Conservation (phyloP, 257 asterid genomes). For the Jacaranda copaia region DNA sequence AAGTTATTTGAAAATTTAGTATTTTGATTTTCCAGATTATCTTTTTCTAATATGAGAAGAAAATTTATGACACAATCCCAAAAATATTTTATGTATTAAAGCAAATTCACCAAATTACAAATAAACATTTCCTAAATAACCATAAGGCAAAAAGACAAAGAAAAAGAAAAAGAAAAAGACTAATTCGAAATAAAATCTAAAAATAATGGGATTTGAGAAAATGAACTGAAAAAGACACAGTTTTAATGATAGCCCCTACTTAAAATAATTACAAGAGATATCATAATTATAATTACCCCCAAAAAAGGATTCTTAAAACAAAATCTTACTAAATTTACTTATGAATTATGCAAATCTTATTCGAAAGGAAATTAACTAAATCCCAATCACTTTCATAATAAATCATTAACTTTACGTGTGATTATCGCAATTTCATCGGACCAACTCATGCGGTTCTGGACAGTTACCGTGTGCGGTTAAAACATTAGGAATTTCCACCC, state of each 20-base stretch:
- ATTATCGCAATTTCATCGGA: slow-evolving; percentile 24
- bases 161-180: neutral
- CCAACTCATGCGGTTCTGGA: slow-evolving; percentile 33
- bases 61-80: neutral
- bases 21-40: neutral
- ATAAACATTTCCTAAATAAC: neutral
- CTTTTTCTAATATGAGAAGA: neutral
- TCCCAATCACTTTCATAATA: too few relatives aligned
- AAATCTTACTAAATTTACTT: neutral
- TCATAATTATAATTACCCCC: neutral
- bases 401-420: slow-evolving; percentile 15
- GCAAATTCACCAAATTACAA: neutral
- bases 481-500: slow-evolving; percentile 36
- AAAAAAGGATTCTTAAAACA: neutral
- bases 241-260: too few relatives aligned
- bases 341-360: neutral
- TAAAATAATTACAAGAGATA: too few relatives aligned
- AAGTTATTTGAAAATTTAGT: neutral
- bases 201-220: neutral
- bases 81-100: neutral
- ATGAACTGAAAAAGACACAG: neutral
- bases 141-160: neutral
- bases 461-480: slow-evolving; percentile 40
- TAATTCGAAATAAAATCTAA: neutral
- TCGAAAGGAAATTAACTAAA: too few relatives aligned